Percentiles rank a stretch among this genome's conserved stretches.
These are phyloP conservation scores for Lithospermum erythrorhizon DNA, from an alignment of 257 asterid species.

Conservation along the genomic window DNA sequence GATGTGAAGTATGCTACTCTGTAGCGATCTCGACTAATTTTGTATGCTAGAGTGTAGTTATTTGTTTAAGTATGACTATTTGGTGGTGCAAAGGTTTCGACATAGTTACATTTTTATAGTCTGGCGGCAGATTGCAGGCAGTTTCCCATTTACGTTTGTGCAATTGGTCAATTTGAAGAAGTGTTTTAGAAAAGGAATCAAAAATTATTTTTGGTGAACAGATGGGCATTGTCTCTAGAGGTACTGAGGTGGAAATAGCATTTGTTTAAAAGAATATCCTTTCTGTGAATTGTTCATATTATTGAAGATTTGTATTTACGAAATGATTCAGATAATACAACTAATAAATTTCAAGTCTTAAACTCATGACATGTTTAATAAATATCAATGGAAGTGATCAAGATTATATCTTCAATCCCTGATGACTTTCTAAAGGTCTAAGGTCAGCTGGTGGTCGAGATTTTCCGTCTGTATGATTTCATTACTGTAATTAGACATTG, in stretches of 20 bases:
- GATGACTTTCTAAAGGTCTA: background rate
- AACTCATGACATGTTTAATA: background rate
- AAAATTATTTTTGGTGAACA: no score
- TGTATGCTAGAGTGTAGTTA: conserved; percentile 14
- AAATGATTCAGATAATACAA: background rate
- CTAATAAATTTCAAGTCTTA: background rate
- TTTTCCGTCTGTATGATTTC: background rate
- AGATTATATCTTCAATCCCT: background rate
- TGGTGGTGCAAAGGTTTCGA: conserved; percentile 1
- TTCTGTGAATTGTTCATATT: no score
- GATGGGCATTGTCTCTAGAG: background rate
- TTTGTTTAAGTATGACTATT: conserved; percentile 7
- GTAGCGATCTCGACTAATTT: background rate
- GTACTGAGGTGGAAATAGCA: no score
- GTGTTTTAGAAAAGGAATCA: no score
- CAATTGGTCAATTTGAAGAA: background rate
- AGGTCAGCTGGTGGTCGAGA: background rate
- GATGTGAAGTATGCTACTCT: no score
- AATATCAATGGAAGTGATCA: background rate
- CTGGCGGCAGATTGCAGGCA: background rate
- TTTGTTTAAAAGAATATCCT: no score
- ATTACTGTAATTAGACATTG: background rate
- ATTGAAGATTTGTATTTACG: no score
- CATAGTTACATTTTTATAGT: conserved; percentile 6
- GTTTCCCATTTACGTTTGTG: background rate